Evolutionary conservation across 2,329 filamentous ascomycete genomes (phyloP).

Genomic region (Diatrype stigma): DNA sequence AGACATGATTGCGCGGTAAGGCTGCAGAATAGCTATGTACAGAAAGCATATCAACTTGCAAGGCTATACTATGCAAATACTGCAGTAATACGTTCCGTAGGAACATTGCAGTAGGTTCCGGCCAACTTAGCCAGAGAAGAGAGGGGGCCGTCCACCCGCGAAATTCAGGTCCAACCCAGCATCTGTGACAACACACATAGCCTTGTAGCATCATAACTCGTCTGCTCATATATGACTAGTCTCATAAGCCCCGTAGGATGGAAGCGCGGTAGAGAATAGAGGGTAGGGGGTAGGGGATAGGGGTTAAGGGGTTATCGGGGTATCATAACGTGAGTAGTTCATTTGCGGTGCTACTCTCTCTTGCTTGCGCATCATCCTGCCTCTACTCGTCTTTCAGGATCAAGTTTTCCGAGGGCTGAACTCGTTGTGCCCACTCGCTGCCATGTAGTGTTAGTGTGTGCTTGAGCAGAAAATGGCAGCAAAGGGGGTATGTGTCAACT

Average conservation of each 20-base stretch:
- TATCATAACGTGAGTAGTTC: slow-evolving; percentile 14
- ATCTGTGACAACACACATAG: too few species aligned
- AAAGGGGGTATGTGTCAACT: slow-evolving; percentile 37
- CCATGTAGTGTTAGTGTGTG: slow-evolving; percentile 4
- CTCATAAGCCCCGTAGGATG: slow-evolving; percentile 12
- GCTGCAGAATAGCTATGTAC: too few species aligned
- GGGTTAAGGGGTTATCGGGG: slow-evolving; percentile 15
- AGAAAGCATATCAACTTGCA: too few species aligned
- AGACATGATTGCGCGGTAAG: too few species aligned
- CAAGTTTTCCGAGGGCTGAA: slow-evolving; percentile 56
- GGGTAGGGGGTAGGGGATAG: slow-evolving; percentile 5
- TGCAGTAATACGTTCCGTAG: too few species aligned
- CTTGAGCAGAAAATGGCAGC: not conserved
- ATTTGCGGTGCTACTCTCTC: not conserved
- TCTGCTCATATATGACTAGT: slow-evolving; percentile 7
- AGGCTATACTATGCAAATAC: too few species aligned
- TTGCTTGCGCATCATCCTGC: not conserved
- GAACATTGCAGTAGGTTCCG: too few species aligned
- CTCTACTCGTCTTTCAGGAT: slow-evolving; percentile 47
- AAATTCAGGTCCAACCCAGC: too few species aligned
- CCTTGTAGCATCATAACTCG: not conserved
- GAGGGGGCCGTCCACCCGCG: too few species aligned
- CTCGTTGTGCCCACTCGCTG: slow-evolving; percentile 66
- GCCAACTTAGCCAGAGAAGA: too few species aligned
- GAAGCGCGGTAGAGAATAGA: not conserved